A percentile compares a stretch with the other conserved stretches of the same genome.
These are phyloP conservation scores for Cyclotella baltica DNA, from an alignment of 108 stramenopile genomes.

Conservation along the genomic window DNA sequence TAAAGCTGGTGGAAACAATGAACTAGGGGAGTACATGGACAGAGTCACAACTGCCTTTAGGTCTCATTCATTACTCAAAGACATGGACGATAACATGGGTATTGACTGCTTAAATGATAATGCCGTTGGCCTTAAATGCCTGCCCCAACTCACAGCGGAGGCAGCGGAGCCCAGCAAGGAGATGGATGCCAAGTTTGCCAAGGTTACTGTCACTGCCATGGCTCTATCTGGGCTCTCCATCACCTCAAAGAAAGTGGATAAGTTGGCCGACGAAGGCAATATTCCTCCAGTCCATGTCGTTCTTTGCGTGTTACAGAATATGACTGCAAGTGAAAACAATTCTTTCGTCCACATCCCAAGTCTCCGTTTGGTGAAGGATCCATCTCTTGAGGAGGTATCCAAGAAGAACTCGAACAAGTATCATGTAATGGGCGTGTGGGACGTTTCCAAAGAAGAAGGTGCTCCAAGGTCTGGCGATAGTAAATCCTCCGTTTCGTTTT, in stretches of 20 bases:
- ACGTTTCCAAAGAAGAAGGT: not conserved
- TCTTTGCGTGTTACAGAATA: not conserved
- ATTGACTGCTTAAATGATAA: not conserved
- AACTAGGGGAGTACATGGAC: too few relatives aligned
- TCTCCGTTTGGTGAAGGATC: not conserved
- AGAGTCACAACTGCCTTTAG: not conserved
- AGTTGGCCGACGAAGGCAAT: not conserved
- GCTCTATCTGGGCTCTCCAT: slow-evolving; percentile 4
- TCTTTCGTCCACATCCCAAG: not conserved
- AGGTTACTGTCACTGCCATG: slow-evolving; percentile 8
- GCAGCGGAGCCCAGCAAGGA: not conserved
- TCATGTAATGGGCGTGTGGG: slow-evolving; percentile 11
- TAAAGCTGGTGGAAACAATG: too few relatives aligned
- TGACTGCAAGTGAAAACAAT: not conserved
- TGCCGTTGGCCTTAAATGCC: too few relatives aligned
- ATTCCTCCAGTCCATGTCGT: slow-evolving; percentile 7
- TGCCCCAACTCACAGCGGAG: not conserved
- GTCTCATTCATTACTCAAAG: not conserved
- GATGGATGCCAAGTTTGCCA: not conserved
- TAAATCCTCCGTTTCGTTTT: slow-evolving; percentile 7
- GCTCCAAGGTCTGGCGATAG: not conserved
- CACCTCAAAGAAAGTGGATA: not conserved
- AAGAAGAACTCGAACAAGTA: slow-evolving; percentile 12
- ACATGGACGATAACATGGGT: not conserved
- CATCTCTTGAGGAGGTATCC: not conserved